phyloP scores from a whole-genome alignment of 371 early-diverging fungal genomes.

The Mucor ambiguus region DNA sequence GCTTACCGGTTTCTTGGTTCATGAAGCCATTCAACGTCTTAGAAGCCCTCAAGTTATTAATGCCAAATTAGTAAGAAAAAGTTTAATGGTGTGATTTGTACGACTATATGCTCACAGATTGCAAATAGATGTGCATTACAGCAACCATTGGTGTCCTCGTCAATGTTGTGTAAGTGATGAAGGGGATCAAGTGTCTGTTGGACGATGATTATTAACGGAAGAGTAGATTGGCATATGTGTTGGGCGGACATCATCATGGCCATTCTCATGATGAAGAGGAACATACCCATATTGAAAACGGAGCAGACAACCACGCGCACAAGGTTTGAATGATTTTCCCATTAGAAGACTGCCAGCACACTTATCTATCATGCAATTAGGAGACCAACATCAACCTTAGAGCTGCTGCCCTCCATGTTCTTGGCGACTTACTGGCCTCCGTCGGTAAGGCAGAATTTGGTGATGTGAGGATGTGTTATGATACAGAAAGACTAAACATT shows the following conservation, averaged over 20 bases:
- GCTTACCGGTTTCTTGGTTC: slow-evolving; percentile 71
- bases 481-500: neutral
- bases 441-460: slow-evolving; percentile 46
- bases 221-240: slow-evolving; percentile 44
- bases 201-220: no score
- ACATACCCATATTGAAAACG: slow-evolving; percentile 41
- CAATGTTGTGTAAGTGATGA: slow-evolving; percentile 64
- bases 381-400: slow-evolving; percentile 71
- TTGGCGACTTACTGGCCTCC: slow-evolving; percentile 85
- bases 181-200: neutral
- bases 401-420: slow-evolving; percentile 79
- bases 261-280: slow-evolving; percentile 38
- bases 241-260: slow-evolving; percentile 52
- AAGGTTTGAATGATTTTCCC: slow-evolving; percentile 28
- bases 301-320: slow-evolving; percentile 40
- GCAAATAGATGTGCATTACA: slow-evolving; percentile 67
- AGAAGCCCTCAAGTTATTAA: slow-evolving; percentile 74
- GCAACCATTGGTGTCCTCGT: slow-evolving; percentile 77
- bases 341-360: neutral
- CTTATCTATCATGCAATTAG: slow-evolving; percentile 17
- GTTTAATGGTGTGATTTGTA: neutral
- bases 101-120: neutral
- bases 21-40: slow-evolving; percentile 79
- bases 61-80: slow-evolving; percentile 56
- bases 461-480: neutral